Percentiles rank a stretch among this genome's conserved stretches.
Conservation (phyloP, 2,329 filamentous ascomycete genomes). For the Colletotrichum zoysiae region DNA sequence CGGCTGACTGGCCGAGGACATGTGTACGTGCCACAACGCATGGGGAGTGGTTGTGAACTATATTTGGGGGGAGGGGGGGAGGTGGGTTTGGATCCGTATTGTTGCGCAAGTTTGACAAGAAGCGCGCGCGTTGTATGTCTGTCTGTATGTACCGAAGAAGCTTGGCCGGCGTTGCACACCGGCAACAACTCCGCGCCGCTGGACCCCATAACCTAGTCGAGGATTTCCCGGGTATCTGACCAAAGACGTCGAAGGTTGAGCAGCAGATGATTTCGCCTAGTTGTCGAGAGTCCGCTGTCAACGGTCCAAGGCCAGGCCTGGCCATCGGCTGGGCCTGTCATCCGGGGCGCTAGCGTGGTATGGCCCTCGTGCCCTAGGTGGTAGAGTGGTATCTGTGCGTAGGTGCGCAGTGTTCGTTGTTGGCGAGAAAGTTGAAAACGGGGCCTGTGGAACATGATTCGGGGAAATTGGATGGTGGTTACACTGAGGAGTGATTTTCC, state of each 20-base stretch:
- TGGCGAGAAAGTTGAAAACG: slow-evolving; percentile 12
- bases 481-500: slow-evolving; percentile 26
- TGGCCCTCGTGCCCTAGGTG: slow-evolving; percentile 1
- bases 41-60: background rate
- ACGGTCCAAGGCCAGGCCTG: slow-evolving; percentile 33
- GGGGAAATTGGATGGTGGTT: slow-evolving; percentile 38
- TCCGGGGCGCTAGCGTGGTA: slow-evolving; percentile 17
- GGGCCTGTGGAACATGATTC: slow-evolving; percentile 41
- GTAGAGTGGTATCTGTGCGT: slow-evolving; percentile 35
- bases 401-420: slow-evolving; percentile 22
- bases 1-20: slow-evolving; percentile 31
- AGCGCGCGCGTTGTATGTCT: background rate
- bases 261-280: background rate
- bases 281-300: slow-evolving; percentile 14
- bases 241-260: slow-evolving; percentile 17
- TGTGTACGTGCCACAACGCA: background rate
- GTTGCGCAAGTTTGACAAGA: slow-evolving; percentile 2
- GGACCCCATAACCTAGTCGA: background rate
- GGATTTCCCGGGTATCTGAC: slow-evolving; percentile 32
- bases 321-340: slow-evolving; percentile 26
- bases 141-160: background rate
- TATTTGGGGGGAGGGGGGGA: background rate
- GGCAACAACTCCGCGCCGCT: slow-evolving; percentile 1
- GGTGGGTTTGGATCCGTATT: slow-evolving; percentile 1
- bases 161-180: background rate